Conservation (phyloP, 1,139 yeast species). For the Scheffersomyces cryptocercus region DNA sequence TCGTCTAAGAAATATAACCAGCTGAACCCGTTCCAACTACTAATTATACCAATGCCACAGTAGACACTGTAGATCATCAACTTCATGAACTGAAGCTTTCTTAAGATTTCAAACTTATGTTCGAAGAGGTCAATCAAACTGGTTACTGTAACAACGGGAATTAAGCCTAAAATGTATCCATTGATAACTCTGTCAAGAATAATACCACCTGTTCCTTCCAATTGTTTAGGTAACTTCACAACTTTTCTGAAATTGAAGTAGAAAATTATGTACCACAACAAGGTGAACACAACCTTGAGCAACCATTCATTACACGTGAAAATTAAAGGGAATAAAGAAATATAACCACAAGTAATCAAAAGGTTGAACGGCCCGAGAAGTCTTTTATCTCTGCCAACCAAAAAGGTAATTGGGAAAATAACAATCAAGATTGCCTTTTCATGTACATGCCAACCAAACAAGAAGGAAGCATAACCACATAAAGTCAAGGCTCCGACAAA, state of each 20-base stretch:
- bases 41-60: constrained; percentile 80
- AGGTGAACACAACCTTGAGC: constrained; percentile 74
- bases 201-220: constrained; percentile 41
- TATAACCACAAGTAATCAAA: constrained; percentile 78
- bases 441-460: constrained; percentile 99
- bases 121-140: constrained; percentile 61
- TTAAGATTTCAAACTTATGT: constrained; percentile 47
- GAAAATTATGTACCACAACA: constrained; percentile 82
- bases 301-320: constrained; percentile 81
- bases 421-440: constrained; percentile 91
- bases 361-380: constrained; percentile 66
- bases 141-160: constrained; percentile 60
- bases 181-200: constrained; percentile 72
- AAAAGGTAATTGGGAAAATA: constrained; percentile 84
- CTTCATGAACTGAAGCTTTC: constrained; percentile 67
- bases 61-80: constrained; percentile 84
- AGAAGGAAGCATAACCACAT: constrained; percentile 87
- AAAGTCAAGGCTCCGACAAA: constrained; percentile 83
- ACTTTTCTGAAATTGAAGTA: constrained; percentile 71
- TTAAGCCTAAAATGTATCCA: constrained; percentile 66
- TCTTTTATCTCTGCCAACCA: constrained; percentile 71
- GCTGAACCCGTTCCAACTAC: constrained; percentile 86
- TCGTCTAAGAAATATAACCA: constrained; percentile 87
- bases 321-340: constrained; percentile 84
- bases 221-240: constrained; percentile 54